Base-by-base conservation (phyloP, 2,329 filamentous ascomycete genomes). In the Fusarium siculi region DNA sequence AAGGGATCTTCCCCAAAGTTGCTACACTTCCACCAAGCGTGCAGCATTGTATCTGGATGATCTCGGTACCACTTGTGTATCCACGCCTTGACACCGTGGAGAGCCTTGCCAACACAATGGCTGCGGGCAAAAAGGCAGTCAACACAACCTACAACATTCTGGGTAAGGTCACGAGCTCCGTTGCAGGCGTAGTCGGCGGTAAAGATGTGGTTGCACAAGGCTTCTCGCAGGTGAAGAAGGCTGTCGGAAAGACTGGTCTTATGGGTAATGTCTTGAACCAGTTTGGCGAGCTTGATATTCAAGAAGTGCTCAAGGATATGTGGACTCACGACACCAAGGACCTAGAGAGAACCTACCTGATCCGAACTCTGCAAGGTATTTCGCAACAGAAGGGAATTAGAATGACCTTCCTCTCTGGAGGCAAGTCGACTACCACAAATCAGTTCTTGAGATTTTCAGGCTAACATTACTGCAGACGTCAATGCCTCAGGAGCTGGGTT, bases 251-350 rank as follows among this genome's bases (percentile, higher is more conserved):
- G 83, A 93, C 91, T 3, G 96, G 96, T 4, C 86, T 99, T 57
- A 98, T 99, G 96, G 96, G 96, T 70, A 93, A 94, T 65, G 95
- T 98, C 43, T 86, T 99, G 54, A 98, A 95, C 84, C 95, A 97
- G 40, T 99, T 99, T 81, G 96, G 96, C 61, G 96, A 98, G 75
- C 92, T 99, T 68, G 96, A 98, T 78, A 90, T 98, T 56, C 91
- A 96, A 59, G 96, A 99, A 83, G 96, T 98, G 80, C 85, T 98
- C 66, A 92, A 96, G 79, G 96, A 99, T 81, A 92, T 97, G 87
- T 99, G 96, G 96, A 99, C 96, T 28, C 96, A 99, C 79, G 96
- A 98, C 57, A 95, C 93, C 58, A 99, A 98, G 88, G 96, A 99
- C 77, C 90, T 99, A 44, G 96, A 99, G 84, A 89, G 96, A 64